Base-by-base conservation (phyloP, 306 rosid species). In the Dryas octopetala region DNA sequence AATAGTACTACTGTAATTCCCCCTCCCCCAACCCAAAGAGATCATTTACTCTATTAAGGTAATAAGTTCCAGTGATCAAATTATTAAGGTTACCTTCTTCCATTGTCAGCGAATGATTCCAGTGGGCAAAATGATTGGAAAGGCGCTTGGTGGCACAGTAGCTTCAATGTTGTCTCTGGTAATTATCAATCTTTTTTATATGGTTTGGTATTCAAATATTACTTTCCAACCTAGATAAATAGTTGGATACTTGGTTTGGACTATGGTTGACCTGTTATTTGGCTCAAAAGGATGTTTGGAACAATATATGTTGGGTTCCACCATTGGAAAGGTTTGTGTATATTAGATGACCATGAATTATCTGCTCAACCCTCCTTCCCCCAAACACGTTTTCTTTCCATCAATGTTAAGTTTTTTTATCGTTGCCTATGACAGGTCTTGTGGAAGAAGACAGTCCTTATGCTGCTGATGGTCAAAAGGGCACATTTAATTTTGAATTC, bases 101-200 rank as follows among this genome's bases (percentile, higher is more conserved):
- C 66, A 46, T 80, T 83, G 62, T 74, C 85, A 91, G 97, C 78
- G 76, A 91, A 91, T 84, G 97, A 90, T 85, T 85, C 97, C 68
- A 88, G 93, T 71, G 92, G 93, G 9, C 90, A 91, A 74, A 95
- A 95, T 78, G 91, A 95, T 81, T 95, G 97, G 98, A 88, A 90
- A 79, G 98, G 98, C 11, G 91, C 96, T 75, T 95, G 98, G 98
- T 91, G 97, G 98, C 98, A 95, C 84, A 91, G 96, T 78, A 86
- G 97, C 85, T 88, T 95, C 43, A 66, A 81, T 51, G 85, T 85
- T 70, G 91, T 87, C 84, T 86, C 97, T 78, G 98, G 98, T 94
- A 80, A 74, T 46, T 85, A 73, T 58, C 62, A 41, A 15, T 66
- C 73, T 81, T 75, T 57, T 65, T 70, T 52, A 70, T 55, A 57